Conservation (phyloP, 2,329 filamentous ascomycete species). For the Alternaria sp. region DNA sequence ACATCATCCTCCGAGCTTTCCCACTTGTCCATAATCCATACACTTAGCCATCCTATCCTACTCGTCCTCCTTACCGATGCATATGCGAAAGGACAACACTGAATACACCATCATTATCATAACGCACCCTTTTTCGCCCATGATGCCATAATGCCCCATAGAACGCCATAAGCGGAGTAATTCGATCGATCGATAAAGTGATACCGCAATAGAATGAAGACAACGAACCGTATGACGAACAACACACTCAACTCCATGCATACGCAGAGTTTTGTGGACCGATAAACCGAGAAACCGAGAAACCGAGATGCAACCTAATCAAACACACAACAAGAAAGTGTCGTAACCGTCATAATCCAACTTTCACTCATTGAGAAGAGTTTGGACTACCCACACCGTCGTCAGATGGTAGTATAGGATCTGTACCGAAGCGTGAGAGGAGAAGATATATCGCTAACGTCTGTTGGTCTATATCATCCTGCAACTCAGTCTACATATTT, state of each 20-base stretch:
- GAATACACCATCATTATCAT: background rate
- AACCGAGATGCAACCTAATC: background rate
- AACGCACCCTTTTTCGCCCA: background rate
- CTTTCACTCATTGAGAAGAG: background rate
- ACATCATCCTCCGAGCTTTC: no score
- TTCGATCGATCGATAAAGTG: background rate
- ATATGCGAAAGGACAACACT: no score
- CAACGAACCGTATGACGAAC: no score
- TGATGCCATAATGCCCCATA: background rate
- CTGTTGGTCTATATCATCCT: background rate
- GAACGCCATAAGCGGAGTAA: background rate
- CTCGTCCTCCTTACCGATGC: background rate
- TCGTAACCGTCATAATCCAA: background rate
- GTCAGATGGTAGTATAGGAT: background rate
- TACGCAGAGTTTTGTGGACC: background rate
- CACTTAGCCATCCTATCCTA: background rate
- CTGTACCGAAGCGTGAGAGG: background rate
- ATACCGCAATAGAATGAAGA: no score
- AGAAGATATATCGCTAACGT: background rate
- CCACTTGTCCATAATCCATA: no score
- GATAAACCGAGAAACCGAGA: background rate
- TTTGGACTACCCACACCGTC: background rate
- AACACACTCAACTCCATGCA: background rate
- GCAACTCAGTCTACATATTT: conserved; percentile 25
- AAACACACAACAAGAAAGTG: background rate